These are phyloP conservation scores for Fusarium veterinarium DNA, from an alignment of 2,329 filamentous ascomycete species.

Conservation along the genomic window DNA sequence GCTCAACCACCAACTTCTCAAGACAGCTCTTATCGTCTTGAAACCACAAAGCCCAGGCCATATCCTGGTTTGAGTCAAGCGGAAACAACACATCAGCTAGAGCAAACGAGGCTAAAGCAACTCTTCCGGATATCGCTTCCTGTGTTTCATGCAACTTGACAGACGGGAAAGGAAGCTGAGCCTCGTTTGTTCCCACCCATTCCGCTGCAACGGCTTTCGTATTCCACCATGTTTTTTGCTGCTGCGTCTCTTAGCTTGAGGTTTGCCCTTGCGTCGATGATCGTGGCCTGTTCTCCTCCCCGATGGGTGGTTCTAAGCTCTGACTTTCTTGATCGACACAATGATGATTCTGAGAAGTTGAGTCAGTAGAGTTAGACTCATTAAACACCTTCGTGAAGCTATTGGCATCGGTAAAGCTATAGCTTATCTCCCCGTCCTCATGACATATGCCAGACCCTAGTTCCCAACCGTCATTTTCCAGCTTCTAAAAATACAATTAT, in stretches of 20 bases:
- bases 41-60: constrained; percentile 36
- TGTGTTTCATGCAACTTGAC: constrained; percentile 17
- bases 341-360: not conserved
- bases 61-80: constrained; percentile 26
- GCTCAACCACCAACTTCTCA: constrained; percentile 5
- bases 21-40: not conserved
- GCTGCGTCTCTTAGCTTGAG: constrained; percentile 1
- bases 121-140: constrained; percentile 17
- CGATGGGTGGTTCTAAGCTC: not conserved
- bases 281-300: not conserved
- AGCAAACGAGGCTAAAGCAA: constrained; percentile 6
- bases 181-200: constrained; percentile 31
- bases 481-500: constrained; percentile 43
- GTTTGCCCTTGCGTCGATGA: not conserved
- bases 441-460: constrained; percentile 22
- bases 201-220: constrained; percentile 35
- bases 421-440: not conserved
- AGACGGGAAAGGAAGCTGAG: constrained; percentile 15
- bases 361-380: not conserved
- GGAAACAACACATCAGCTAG: constrained; percentile 23
- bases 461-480: constrained; percentile 7
- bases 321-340: not conserved
- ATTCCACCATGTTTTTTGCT: constrained; percentile 14
- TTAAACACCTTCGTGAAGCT: not conserved
- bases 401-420: not conserved